A percentile compares a stretch with the other conserved stretches of the same genome.
phyloP scores from a whole-genome alignment of 768 basidiomycete genomes.

The Lentinula edodes region DNA sequence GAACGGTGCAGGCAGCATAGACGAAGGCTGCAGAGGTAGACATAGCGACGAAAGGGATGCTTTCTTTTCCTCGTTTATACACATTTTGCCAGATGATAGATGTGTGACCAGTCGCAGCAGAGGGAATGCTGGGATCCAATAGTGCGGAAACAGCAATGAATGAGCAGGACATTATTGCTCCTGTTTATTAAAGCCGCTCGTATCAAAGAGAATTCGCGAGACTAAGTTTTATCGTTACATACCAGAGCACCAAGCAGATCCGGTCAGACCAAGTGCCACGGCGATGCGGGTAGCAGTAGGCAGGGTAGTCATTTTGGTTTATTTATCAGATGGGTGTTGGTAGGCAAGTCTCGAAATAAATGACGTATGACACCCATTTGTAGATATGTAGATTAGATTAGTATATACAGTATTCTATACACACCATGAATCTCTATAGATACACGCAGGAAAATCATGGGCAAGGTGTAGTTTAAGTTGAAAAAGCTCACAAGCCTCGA shows the following conservation, averaged over 20 bases:
- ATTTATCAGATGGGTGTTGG: no score
- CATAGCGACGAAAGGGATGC: background rate
- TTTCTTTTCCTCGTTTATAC: background rate
- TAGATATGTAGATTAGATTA: no score
- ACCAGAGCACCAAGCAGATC: constrained; percentile 3
- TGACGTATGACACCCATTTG: no score
- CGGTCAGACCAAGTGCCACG: background rate
- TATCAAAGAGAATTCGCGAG: no score
- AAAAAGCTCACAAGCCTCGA: no score
- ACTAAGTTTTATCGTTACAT: background rate
- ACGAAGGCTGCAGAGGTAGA: background rate
- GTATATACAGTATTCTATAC: no score
- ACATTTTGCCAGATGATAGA: background rate
- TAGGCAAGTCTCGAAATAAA: no score
- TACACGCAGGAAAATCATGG: no score
- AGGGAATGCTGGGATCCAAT: background rate
- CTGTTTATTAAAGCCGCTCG: background rate
- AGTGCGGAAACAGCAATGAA: background rate
- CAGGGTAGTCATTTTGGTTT: background rate
- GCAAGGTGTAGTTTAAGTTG: no score
- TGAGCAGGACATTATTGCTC: background rate
- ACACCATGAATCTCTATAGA: no score
- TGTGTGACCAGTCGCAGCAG: background rate
- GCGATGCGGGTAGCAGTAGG: background rate
- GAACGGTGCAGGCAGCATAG: background rate